These are phyloP conservation scores for Terana coerulea DNA, from an alignment of 768 basidiomycete genomes.

Conservation along the genomic window DNA sequence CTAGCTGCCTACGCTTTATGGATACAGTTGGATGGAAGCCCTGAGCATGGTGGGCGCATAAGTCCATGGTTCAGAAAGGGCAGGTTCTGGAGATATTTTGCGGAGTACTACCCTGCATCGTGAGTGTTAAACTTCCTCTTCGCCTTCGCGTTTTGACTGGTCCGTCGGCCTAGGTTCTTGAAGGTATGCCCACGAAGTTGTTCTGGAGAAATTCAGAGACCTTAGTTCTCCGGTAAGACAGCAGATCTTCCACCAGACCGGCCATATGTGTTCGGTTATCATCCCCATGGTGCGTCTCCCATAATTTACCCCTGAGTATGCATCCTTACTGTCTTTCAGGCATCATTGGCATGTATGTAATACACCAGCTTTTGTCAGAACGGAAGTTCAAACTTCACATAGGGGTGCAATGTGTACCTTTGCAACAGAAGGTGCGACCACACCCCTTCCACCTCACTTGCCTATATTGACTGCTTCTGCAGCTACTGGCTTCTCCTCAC, in stretches of 20 bases:
- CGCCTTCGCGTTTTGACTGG: not conserved
- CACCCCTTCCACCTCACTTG: not conserved
- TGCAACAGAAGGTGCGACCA: conserved; percentile 74
- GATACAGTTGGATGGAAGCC: conserved; percentile 74
- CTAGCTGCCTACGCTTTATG: conserved; percentile 75
- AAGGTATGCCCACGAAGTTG: conserved; percentile 47
- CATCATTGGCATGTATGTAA: conserved; percentile 88
- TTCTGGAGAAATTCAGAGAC: too few relatives aligned
- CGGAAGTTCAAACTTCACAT: not conserved
- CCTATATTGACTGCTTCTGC: not conserved
- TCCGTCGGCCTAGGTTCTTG: conserved; percentile 35
- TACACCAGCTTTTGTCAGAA: not conserved
- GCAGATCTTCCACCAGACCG: conserved; percentile 87
- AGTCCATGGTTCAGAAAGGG: conserved; percentile 70
- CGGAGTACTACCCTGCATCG: conserved; percentile 89
- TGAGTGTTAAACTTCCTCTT: conserved; percentile 42
- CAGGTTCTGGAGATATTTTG: conserved; percentile 85
- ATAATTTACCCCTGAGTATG: too few relatives aligned
- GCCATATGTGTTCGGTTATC: conserved; percentile 96
- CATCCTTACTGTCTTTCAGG: conserved; percentile 44
- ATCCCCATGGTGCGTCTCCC: conserved; percentile 78
- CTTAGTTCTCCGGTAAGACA: conserved; percentile 63
- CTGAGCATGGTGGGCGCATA: conserved; percentile 67
- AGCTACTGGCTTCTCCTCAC: conserved; percentile 88
- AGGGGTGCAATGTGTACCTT: conserved; percentile 97